A percentile compares a stretch with the other conserved stretches of the same genome.
Evolutionary conservation across 2,329 filamentous ascomycete genomes (phyloP).

Genomic region (Hypoxylon sp.): DNA sequence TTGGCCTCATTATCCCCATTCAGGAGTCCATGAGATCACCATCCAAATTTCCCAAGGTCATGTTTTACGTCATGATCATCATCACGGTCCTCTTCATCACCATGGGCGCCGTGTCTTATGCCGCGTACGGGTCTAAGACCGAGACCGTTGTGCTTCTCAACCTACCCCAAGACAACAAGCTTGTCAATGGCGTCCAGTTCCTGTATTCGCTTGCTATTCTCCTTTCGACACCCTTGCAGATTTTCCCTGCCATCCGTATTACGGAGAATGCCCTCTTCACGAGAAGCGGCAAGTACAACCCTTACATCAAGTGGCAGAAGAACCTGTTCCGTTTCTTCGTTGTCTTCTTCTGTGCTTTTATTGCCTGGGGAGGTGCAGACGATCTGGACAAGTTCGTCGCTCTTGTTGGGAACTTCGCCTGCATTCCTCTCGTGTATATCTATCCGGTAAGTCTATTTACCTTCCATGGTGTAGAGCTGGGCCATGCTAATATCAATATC

Average conservation of each 20-base stretch:
- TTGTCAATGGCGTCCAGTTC: slow-evolving; percentile 96
- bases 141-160: slow-evolving; percentile 98
- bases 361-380: slow-evolving; percentile 93
- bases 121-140: slow-evolving; percentile 93
- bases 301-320: slow-evolving; percentile 99
- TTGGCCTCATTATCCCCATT: slow-evolving; percentile 97
- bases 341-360: slow-evolving; percentile 84
- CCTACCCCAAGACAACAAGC: slow-evolving; percentile 92
- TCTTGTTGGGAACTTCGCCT: slow-evolving; percentile 96
- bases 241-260: slow-evolving; percentile 98
- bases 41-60: slow-evolving; percentile 87
- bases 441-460: slow-evolving; percentile 82
- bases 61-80: slow-evolving; percentile 92
- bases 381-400: slow-evolving; percentile 98
- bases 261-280: slow-evolving; percentile 95
- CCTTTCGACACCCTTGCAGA: slow-evolving; percentile 92
- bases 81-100: slow-evolving; percentile 91
- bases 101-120: slow-evolving; percentile 94
- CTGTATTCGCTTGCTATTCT: slow-evolving; percentile 98
- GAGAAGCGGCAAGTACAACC: slow-evolving; percentile 95
- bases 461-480: not conserved
- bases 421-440: slow-evolving; percentile 95
- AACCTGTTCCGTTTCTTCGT: slow-evolving; percentile 95
- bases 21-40: slow-evolving; percentile 97
- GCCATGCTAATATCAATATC: slow-evolving; percentile 51